phyloP scores from a whole-genome alignment of 768 basidiomycete species.

The Sarcodon sp. region DNA sequence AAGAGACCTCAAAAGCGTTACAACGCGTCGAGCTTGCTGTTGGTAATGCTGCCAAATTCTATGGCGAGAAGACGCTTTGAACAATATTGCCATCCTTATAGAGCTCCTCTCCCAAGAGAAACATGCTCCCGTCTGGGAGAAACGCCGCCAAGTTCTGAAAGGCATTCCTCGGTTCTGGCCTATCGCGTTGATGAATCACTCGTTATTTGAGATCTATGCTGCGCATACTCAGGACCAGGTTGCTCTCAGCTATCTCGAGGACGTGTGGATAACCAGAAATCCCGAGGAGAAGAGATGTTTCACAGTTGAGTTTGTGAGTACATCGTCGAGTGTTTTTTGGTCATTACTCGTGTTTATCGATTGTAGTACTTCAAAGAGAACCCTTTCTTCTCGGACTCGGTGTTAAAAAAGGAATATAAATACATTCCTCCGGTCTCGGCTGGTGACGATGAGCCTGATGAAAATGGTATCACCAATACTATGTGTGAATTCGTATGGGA shows the following conservation, averaged over 20 bases:
- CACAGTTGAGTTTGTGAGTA: slow-evolving; percentile 80
- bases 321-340: slow-evolving; percentile 2
- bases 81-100: slow-evolving; percentile 14
- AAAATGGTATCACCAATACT: slow-evolving; percentile 61
- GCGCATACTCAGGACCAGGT: slow-evolving; percentile 69
- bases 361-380: slow-evolving; percentile 75
- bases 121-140: slow-evolving; percentile 51
- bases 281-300: slow-evolving; percentile 65
- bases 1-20: slow-evolving; percentile 52
- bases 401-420: slow-evolving; percentile 77
- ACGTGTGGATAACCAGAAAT: slow-evolving; percentile 75
- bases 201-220: slow-evolving; percentile 44
- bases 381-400: slow-evolving; percentile 64
- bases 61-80: slow-evolving; percentile 2
- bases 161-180: slow-evolving; percentile 75
- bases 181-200: slow-evolving; percentile 70
- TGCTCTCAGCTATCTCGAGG: slow-evolving; percentile 75
- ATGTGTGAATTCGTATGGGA: slow-evolving; percentile 79
- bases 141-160: slow-evolving; percentile 54
- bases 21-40: slow-evolving; percentile 59
- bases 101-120: slow-evolving; percentile 52
- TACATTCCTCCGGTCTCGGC: slow-evolving; percentile 43
- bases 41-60: slow-evolving; percentile 25
- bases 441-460: slow-evolving; percentile 46
- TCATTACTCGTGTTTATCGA: background rate